Evolutionary conservation across 2,329 filamentous ascomycete species (phyloP).

Genomic region (Aciculosporium take): DNA sequence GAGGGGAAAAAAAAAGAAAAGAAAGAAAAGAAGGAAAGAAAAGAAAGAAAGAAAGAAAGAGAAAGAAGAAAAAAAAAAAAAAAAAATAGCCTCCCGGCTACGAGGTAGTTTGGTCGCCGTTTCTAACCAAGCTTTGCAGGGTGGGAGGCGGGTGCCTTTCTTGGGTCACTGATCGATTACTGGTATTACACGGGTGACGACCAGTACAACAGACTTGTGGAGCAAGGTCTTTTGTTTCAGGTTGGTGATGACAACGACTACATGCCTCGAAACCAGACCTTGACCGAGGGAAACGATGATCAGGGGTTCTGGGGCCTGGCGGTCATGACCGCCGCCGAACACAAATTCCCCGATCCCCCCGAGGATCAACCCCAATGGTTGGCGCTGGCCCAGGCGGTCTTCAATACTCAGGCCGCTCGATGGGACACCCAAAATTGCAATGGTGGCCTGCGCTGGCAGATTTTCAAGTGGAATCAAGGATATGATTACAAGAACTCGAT

Average conservation of each 20-base stretch:
- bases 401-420: conserved; percentile 60
- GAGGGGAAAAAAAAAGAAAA: too few relatives aligned
- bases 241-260: conserved; percentile 59
- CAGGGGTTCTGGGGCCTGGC: conserved; percentile 63
- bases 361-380: conserved; percentile 50
- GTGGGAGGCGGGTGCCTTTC: conserved; percentile 65
- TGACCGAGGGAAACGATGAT: conserved; percentile 59
- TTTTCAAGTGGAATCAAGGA: conserved; percentile 68
- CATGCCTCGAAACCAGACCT: conserved; percentile 61
- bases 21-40: background rate
- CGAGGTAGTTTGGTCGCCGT: background rate
- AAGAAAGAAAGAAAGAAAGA: background rate
- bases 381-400: conserved; percentile 62
- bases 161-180: conserved; percentile 61
- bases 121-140: conserved; percentile 20
- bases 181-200: conserved; percentile 70
- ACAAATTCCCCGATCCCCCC: conserved; percentile 46
- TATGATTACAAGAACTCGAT: conserved; percentile 65
- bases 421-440: conserved; percentile 57
- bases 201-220: conserved; percentile 54
- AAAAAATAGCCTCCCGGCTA: background rate
- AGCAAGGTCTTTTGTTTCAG: conserved; percentile 59
- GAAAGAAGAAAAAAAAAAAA: background rate
- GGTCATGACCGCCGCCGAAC: conserved; percentile 56
- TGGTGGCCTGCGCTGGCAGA: conserved; percentile 76